These are phyloP conservation scores for Leccinum incarnatum DNA, from an alignment of 768 basidiomycete species.

Conservation along the genomic window DNA sequence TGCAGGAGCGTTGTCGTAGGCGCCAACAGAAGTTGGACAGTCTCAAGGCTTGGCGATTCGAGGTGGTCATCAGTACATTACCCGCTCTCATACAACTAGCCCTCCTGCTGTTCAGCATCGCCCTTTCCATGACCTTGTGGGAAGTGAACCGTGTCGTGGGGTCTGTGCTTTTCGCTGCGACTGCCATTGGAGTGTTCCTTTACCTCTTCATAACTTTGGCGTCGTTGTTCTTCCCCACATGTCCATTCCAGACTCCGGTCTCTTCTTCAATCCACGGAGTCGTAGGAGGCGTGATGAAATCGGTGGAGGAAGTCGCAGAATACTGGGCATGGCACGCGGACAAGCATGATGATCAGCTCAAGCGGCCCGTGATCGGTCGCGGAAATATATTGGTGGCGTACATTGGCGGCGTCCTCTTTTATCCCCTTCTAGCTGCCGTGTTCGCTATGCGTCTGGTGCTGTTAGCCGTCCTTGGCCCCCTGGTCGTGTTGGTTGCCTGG, in stretches of 20 bases:
- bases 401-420: background rate
- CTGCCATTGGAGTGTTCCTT: conserved; percentile 12
- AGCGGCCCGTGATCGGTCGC: background rate
- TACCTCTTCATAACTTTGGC: conserved; percentile 20
- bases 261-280: conserved; percentile 8
- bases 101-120: conserved; percentile 18
- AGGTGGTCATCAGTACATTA: conserved; percentile 9
- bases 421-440: background rate
- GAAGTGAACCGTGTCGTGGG: conserved; percentile 6
- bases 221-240: conserved; percentile 9
- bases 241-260: conserved; percentile 21
- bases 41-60: conserved; percentile 19
- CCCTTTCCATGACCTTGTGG: conserved; percentile 17
- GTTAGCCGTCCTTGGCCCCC: background rate
- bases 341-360: background rate
- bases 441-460: background rate
- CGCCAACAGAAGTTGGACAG: conserved; percentile 19
- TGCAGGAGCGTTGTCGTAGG: conserved; percentile 13
- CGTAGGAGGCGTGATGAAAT: background rate
- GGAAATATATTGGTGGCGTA: background rate
- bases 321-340: conserved; percentile 5
- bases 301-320: background rate
- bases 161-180: conserved; percentile 9
- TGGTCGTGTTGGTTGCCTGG: background rate
- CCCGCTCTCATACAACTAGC: conserved; percentile 22